Conservation (phyloP, 768 basidiomycete species). For the Leccinum incarnatum region DNA sequence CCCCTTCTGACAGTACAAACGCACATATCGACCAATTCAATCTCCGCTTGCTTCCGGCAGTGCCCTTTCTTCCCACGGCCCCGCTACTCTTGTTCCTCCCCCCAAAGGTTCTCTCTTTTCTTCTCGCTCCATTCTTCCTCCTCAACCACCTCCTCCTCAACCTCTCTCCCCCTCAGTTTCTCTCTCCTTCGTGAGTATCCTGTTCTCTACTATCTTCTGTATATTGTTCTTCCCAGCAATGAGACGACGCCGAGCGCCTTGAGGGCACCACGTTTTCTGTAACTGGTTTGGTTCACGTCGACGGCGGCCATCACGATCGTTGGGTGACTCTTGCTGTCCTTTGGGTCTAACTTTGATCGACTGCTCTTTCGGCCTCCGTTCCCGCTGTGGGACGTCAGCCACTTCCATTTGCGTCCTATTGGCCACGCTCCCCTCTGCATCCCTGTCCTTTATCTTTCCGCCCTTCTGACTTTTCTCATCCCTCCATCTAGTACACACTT, state of each 20-base stretch:
- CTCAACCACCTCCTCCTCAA: conserved; percentile 19
- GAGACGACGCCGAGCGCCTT: conserved; percentile 22
- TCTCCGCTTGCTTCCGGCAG: conserved; percentile 41
- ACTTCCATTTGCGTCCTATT: conserved; percentile 34
- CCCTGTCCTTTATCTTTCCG: conserved; percentile 23
- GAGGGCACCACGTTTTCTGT: conserved; percentile 29
- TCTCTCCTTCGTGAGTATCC: conserved; percentile 26
- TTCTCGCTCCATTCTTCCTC: conserved; percentile 27
- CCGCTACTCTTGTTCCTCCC: conserved; percentile 45
- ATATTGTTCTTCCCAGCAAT: conserved; percentile 8
- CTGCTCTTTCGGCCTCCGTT: conserved; percentile 2
- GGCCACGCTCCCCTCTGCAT: conserved; percentile 31
- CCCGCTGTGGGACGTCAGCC: conserved; percentile 30
- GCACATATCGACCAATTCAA: conserved; percentile 30
- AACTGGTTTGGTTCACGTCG: conserved; percentile 1
- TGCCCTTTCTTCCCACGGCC: conserved; percentile 36
- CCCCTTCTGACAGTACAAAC: neutral
- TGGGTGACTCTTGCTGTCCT: neutral
- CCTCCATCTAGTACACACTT: conserved; percentile 9
- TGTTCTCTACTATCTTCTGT: neutral
- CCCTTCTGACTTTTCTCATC: conserved; percentile 14
- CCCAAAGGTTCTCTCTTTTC: conserved; percentile 28
- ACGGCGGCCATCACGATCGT: conserved; percentile 6
- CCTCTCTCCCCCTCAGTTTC: conserved; percentile 6
- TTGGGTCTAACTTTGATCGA: neutral